Conservation (phyloP, 2,329 filamentous ascomycete species). For the Pyrenochaeta sp. region DNA sequence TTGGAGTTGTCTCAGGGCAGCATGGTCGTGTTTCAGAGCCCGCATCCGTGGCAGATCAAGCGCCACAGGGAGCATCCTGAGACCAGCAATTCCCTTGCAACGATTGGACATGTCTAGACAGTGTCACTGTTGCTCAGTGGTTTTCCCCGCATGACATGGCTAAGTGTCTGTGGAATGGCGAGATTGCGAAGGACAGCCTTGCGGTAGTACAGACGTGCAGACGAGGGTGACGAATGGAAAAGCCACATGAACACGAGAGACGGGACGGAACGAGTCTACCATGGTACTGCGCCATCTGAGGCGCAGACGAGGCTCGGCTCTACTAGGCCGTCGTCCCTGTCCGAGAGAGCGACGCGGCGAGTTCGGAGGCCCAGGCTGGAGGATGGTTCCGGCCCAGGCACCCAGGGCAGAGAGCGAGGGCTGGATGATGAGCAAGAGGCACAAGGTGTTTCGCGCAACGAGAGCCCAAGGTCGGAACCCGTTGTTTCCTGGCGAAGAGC, state of each 20-base stretch:
- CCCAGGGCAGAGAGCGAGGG: slow-evolving; percentile 2
- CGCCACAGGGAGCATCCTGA: slow-evolving; percentile 37
- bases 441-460: slow-evolving; percentile 26
- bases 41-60: slow-evolving; percentile 37
- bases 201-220: slow-evolving; percentile 7
- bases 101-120: slow-evolving; percentile 17
- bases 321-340: slow-evolving; percentile 1
- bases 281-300: slow-evolving; percentile 29
- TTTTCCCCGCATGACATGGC: slow-evolving; percentile 29
- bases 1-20: slow-evolving; percentile 47
- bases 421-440: slow-evolving; percentile 10
- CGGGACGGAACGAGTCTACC: not conserved
- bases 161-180: not conserved
- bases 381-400: slow-evolving; percentile 13
- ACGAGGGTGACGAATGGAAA: slow-evolving; percentile 14
- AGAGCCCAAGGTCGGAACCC: slow-evolving; percentile 22
- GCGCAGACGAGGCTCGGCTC: slow-evolving; percentile 7
- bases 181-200: slow-evolving; percentile 11
- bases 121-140: slow-evolving; percentile 6
- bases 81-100: slow-evolving; percentile 22
- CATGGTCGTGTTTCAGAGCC: slow-evolving; percentile 44
- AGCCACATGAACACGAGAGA: slow-evolving; percentile 19
- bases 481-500: slow-evolving; percentile 25
- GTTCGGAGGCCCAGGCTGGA: not conserved
- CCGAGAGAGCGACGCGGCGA: slow-evolving; percentile 13